Evolutionary conservation across 495 filamentous ascomycete genomes (phyloP).

Genomic region (Cercophora newfieldiana): DNA sequence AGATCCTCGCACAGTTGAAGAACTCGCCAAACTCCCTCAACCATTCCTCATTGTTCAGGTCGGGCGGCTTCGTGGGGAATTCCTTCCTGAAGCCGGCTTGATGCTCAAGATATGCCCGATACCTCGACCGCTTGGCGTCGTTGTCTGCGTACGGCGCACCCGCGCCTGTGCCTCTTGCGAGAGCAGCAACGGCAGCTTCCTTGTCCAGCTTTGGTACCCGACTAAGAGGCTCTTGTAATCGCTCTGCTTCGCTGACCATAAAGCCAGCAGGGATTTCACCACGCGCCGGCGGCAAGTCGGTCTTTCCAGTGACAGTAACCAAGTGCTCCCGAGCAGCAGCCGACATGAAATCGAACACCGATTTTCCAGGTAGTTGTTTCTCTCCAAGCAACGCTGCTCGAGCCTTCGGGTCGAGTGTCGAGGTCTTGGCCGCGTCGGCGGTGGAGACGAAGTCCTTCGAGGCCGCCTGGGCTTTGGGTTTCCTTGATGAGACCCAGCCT

Average conservation of each 20-base stretch:
- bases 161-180: conserved; percentile 69
- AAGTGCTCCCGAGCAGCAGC: conserved; percentile 76
- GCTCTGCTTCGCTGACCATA: conserved; percentile 58
- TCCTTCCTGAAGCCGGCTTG: conserved; percentile 63
- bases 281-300: conserved; percentile 72
- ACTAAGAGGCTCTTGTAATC: conserved; percentile 57
- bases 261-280: conserved; percentile 73
- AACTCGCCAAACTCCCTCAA: conserved; percentile 83
- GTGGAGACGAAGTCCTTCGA: conserved; percentile 61
- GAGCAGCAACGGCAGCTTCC: conserved; percentile 68
- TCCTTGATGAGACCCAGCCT: conserved; percentile 73
- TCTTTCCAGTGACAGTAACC: conserved; percentile 70
- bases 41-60: conserved; percentile 69
- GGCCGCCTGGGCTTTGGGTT: conserved; percentile 37
- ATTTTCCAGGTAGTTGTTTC: conserved; percentile 80
- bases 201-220: conserved; percentile 73
- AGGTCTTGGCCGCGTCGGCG: conserved; percentile 71
- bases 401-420: conserved; percentile 72
- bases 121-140: conserved; percentile 71
- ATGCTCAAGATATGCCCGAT: conserved; percentile 76
- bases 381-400: conserved; percentile 84
- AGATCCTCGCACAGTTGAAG: conserved; percentile 82
- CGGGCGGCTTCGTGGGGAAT: conserved; percentile 55
- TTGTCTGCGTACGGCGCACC: conserved; percentile 89
- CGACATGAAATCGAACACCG: conserved; percentile 92